Evolutionary conservation across 169 alveolate genomes (phyloP), one percentile per base, ranked within the genome.

Genomic region (Miamiensis avidus): DNA sequence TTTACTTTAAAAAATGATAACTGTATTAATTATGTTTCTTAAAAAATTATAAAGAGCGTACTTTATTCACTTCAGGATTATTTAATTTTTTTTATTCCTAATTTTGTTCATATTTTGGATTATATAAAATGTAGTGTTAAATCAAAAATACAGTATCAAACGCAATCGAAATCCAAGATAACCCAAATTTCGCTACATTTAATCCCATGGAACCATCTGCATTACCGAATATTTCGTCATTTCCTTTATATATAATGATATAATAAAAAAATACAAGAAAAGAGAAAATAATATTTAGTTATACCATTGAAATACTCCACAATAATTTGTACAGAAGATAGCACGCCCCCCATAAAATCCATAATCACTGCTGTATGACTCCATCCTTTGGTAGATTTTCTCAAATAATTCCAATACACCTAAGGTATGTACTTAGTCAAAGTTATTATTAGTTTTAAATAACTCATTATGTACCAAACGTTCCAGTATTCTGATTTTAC

Each of bases 331-430:
- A 87, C 73, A 69, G 93, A 74, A 34, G 93, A 83, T 4, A 94
- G 82, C 0, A 83, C n/a, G 1, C 97, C 96, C 73, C 97, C 97
- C 0, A 92, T 83, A 78, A 94, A 93, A 86, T 94, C 97, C n/a
- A 91, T 83, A 83, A 88, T 82, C 1, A 94, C 88, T 78, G 89
- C 92, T 33, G 65, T 86, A 72, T 91, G 93, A 86, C 91, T 91
- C 97, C 97, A 95, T n/a, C 97, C 97, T 29, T 73, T 82, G 28
- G 97, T 95, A 27, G 92, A 78, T 83, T 95, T 91, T 84, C 95
- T 83, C 74, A 82, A 74, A 75, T 83, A 95, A 85, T 95, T 95
- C 74, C 87, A 84, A 49, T 91, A 83, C 1, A 89, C 96, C 78
- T 95, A 90, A 25, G 97, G 96, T 31, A 88, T 86, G 81, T 95